Conservation (phyloP, 306 rosid species). For the Quercus cerris region DNA sequence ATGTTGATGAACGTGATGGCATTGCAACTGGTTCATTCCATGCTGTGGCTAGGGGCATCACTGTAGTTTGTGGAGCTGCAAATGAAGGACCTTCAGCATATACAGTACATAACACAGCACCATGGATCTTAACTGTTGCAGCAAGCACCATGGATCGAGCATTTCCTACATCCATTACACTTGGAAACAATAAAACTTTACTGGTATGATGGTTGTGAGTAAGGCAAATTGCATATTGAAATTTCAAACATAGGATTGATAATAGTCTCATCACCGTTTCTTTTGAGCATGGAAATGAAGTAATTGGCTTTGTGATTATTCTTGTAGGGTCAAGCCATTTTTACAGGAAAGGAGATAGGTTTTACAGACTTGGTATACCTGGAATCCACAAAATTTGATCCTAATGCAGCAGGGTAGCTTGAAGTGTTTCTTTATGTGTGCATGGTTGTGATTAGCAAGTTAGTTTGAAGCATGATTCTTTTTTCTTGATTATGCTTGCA, state of each 20-base stretch:
- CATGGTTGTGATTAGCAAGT: not conserved
- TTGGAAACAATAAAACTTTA: constrained; percentile 40
- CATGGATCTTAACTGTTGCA: constrained; percentile 46
- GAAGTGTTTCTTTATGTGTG: not conserved
- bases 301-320: not conserved
- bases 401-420: constrained; percentile 8
- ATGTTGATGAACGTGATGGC: constrained; percentile 32
- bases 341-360: constrained; percentile 30
- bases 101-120: constrained; percentile 43
- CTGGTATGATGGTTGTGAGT: constrained; percentile 18
- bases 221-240: not conserved
- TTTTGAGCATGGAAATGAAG: not conserved
- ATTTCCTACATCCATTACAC: constrained; percentile 37
- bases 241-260: not conserved
- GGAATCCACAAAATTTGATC: constrained; percentile 18
- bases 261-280: not conserved
- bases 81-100: constrained; percentile 42
- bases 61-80: constrained; percentile 38
- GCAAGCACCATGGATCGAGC: constrained; percentile 48
- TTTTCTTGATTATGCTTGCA: not conserved
- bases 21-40: constrained; percentile 44
- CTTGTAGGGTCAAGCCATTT: constrained; percentile 37
- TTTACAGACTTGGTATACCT: constrained; percentile 35
- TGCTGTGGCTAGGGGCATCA: constrained; percentile 45
- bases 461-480: not conserved